Base-by-base conservation (phyloP, 2,329 filamentous ascomycete species). In the Stemphylium vesicarium region DNA sequence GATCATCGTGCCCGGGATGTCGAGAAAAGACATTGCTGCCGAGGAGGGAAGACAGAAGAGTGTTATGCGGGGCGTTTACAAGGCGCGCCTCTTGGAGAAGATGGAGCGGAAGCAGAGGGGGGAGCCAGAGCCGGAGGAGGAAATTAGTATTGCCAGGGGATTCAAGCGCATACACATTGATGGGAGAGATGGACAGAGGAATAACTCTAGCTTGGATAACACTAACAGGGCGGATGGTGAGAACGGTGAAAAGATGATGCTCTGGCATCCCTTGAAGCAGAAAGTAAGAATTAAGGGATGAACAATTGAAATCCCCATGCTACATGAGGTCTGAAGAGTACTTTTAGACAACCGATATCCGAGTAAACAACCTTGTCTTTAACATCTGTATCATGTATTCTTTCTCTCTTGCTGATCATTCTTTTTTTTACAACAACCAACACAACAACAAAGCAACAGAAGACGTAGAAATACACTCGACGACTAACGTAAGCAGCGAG, bases 1-100 rank as follows among this genome's bases (percentile, higher is more conserved):
- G n/a, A 50, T 59, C 33, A 50, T 66, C 12, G 47, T 53, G 22
- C 57, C 59, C 5, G 56, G 61, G 1, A 45, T 36, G 2, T 50
- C 43, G 9, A 53, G 50, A 7, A 47, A 39, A 7, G 53, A 57
- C 5, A 47, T 57, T 7, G 36, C 57, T 9, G 41, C 48, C 3
- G 47, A 59, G 9, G 50, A 58, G 22, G 57, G 35, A 39, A 49
- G 35, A 32, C 48, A 41, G 6, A 22, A 22, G n/a, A 20, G 33
- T 24, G 12, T 40, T 15, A 16, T 39, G 10, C 20, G 31, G 33
- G 39, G 37, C 20, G 33, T 44, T 13, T 32, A 29, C 10, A 44
- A 44, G 45, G 26, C 26, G 24, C 32, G 42, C 11, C 16, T 38
- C 16, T 4, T 29, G 11, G 39, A 43, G n/a, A 4, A 40, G 16